Base-by-base conservation (phyloP, 768 basidiomycete species). In the Psilocybe cubensis region DNA sequence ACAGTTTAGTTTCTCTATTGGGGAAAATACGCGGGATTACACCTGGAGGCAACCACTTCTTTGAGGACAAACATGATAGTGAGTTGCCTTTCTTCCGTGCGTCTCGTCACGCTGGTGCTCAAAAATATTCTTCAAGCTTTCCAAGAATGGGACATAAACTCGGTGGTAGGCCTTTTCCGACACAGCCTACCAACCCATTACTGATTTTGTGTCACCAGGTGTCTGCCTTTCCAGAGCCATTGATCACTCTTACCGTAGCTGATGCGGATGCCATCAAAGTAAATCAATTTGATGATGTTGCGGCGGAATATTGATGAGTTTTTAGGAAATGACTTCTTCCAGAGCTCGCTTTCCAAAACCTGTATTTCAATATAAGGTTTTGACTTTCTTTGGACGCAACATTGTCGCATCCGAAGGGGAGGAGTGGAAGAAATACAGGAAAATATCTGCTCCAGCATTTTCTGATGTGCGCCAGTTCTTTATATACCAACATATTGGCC, bases 391-490 rank as follows among this genome's bases (percentile, higher is more conserved):
- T 64, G 87, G 87, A 12, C 63, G 65, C 6, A 89, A 88, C 62
- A 83, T 88, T 41, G 78, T 89, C 12, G 79, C 77, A 1, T 81
- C 83, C 0, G 87, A 88, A 62, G 82, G 80, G 20, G 79, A 83
- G 1, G 76, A 82, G 52, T 89, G 86, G 86, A 86, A 86, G 66
- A 78, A 78, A 23, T 85, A 84, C 59, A 71, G 86, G 45, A 84
- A 82, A 65, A 77, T 88, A 25, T 69, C 78, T 23, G 84, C 83
- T 3, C 84, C 86, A 10, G 80, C 84, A 0, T 88, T 88, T 66
- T 83, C 83, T 11, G 85, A 86, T 67, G 84, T 85, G 48, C 38
- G 70, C 60, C 60, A 46, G 56, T 10, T 21, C 11, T 41, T 24
- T 14, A 43, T 46, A 3, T 23, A n/a, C 28, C 44, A 7, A 11